phyloP scores from a whole-genome alignment of 2,329 filamentous ascomycete genomes.

The Metarhizium humberi region DNA sequence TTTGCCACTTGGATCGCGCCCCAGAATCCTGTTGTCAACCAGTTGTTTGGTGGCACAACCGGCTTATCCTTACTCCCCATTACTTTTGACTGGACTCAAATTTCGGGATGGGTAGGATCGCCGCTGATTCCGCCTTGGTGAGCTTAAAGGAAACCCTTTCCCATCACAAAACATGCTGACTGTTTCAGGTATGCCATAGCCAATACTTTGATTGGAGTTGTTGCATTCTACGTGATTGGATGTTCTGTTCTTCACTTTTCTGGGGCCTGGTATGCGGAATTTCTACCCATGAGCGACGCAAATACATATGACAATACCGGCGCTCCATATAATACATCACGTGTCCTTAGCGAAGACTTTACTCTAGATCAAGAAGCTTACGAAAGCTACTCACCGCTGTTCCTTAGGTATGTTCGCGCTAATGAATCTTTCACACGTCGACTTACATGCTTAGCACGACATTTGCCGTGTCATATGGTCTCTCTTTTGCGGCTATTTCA shows the following conservation, averaged over 20 bases:
- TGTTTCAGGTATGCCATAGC: constrained; percentile 55
- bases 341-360: constrained; percentile 51
- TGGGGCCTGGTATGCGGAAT: constrained; percentile 54
- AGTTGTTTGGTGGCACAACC: constrained; percentile 61
- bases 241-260: constrained; percentile 54
- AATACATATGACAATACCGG: constrained; percentile 65
- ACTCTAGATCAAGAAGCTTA: constrained; percentile 57
- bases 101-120: constrained; percentile 58
- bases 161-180: neutral
- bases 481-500: constrained; percentile 64
- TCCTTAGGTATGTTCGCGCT: constrained; percentile 37
- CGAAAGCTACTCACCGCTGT: constrained; percentile 57
- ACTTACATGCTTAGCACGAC: constrained; percentile 45
- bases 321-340: constrained; percentile 50
- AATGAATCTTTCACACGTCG: neutral
- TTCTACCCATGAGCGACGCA: constrained; percentile 60
- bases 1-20: constrained; percentile 66
- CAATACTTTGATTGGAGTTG: constrained; percentile 60
- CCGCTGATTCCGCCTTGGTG: constrained; percentile 62
- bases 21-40: constrained; percentile 58
- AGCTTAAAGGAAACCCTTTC: constrained; percentile 10
- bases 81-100: constrained; percentile 69
- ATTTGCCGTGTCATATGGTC: constrained; percentile 59
- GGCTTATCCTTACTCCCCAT: constrained; percentile 61
- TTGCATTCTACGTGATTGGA: constrained; percentile 54